These are phyloP conservation scores for Phlegmacium glaucopus DNA, from an alignment of 768 basidiomycete species.

Conservation along the genomic window DNA sequence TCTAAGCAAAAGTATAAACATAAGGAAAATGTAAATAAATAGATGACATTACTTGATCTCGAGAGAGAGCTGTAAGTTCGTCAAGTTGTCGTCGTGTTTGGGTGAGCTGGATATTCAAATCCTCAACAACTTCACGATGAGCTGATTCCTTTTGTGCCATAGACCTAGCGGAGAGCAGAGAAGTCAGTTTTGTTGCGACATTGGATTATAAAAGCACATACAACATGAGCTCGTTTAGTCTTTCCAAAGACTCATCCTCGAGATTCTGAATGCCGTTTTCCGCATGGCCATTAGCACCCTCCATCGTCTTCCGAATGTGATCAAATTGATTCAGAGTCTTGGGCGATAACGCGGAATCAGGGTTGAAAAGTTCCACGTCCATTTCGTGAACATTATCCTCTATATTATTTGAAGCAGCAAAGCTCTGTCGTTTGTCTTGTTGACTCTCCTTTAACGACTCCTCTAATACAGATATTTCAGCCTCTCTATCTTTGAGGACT, in stretches of 20 bases:
- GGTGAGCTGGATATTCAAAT: slow-evolving; percentile 61
- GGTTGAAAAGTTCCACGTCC: slow-evolving; percentile 20
- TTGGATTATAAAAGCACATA: slow-evolving; percentile 35
- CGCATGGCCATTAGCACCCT: slow-evolving; percentile 39
- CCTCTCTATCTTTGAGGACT: slow-evolving; percentile 85
- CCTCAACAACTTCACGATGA: slow-evolving; percentile 79
- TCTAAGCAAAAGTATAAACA: slow-evolving; percentile 37
- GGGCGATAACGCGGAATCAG: slow-evolving; percentile 53
- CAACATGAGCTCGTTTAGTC: slow-evolving; percentile 92
- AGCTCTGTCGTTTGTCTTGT: slow-evolving; percentile 18
- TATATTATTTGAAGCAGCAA: slow-evolving; percentile 7
- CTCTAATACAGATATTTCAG: slow-evolving; percentile 83
- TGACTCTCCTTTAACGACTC: slow-evolving; percentile 39
- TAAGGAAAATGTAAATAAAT: background rate
- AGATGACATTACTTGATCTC: slow-evolving; percentile 68
- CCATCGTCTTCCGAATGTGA: slow-evolving; percentile 66
- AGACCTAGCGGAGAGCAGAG: slow-evolving; percentile 48
- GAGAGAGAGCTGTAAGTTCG: slow-evolving; percentile 73
- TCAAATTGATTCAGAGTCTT: slow-evolving; percentile 73
- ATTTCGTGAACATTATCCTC: slow-evolving; percentile 11
- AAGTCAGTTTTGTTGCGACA: slow-evolving; percentile 1
- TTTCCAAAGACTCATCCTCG: slow-evolving; percentile 72
- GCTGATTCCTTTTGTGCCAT: slow-evolving; percentile 97
- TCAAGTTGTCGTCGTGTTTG: slow-evolving; percentile 78
- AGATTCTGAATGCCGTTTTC: slow-evolving; percentile 39